These are phyloP conservation scores for Echinosophora koreensis DNA, from an alignment of 306 rosid genomes.

Conservation along the genomic window DNA sequence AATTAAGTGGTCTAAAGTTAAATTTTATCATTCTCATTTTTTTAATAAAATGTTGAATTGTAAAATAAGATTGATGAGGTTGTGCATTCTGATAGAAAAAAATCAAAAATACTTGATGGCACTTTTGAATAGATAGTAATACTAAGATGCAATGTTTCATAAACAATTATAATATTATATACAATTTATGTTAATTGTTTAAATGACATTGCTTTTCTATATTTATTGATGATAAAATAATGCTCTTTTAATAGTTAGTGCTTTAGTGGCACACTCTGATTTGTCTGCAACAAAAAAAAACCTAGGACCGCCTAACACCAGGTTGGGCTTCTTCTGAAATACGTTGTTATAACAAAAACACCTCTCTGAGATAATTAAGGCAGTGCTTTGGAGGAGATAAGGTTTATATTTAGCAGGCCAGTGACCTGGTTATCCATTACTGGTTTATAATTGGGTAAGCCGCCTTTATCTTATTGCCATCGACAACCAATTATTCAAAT, in stretches of 20 bases:
- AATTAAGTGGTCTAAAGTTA: too few relatives aligned
- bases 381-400: constrained; percentile 26
- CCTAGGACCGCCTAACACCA: constrained; percentile 38
- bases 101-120: neutral
- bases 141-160: neutral
- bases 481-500: constrained; percentile 24
- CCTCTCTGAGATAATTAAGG: constrained; percentile 1
- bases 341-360: constrained; percentile 30
- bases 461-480: constrained; percentile 18
- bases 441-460: neutral
- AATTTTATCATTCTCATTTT: too few relatives aligned
- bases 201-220: neutral
- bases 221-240: neutral
- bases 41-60: too few relatives aligned
- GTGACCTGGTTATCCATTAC: constrained; percentile 44
- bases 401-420: constrained; percentile 27
- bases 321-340: constrained; percentile 32
- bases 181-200: neutral
- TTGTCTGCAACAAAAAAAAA: constrained; percentile 50
- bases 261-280: constrained; percentile 55
- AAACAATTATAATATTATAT: neutral
- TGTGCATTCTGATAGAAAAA: neutral
- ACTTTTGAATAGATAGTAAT: neutral
- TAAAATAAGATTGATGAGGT: too few relatives aligned
- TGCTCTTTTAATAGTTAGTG: constrained; percentile 7